These are phyloP conservation scores for Trametes meyenii DNA, from an alignment of 768 basidiomycete species.

Conservation along the genomic window DNA sequence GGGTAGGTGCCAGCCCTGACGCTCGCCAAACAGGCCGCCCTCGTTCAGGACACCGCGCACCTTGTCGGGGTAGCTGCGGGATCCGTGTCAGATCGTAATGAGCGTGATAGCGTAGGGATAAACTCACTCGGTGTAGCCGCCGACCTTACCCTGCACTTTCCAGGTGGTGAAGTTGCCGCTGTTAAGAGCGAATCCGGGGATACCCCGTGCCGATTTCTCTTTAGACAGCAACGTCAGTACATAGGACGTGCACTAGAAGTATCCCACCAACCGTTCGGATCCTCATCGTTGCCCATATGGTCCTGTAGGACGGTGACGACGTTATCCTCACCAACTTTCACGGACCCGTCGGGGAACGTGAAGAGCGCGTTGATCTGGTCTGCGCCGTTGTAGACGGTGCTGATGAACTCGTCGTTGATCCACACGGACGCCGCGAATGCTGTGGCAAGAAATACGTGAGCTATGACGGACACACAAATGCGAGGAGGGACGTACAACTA, in stretches of 20 bases:
- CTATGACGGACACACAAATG: neutral
- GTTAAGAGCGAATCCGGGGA: slow-evolving; percentile 75
- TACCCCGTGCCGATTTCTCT: slow-evolving; percentile 74
- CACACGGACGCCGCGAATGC: slow-evolving; percentile 85
- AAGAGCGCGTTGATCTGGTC: slow-evolving; percentile 71
- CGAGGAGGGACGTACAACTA: slow-evolving; percentile 48
- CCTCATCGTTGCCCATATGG: slow-evolving; percentile 52
- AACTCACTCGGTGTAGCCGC: slow-evolving; percentile 44
- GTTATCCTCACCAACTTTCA: slow-evolving; percentile 60
- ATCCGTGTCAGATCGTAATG: neutral
- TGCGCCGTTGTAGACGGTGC: slow-evolving; percentile 62
- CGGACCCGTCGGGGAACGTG: slow-evolving; percentile 57
- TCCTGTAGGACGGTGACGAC: slow-evolving; percentile 75
- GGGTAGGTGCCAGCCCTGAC: slow-evolving; percentile 50
- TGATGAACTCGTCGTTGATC: slow-evolving; percentile 73
- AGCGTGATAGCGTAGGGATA: neutral
- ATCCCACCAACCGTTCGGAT: slow-evolving; percentile 25
- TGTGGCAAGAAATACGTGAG: slow-evolving; percentile 24
- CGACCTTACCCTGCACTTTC: slow-evolving; percentile 50
- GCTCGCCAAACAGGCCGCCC: slow-evolving; percentile 47
- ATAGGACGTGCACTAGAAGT: no score
- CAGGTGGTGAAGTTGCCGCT: slow-evolving; percentile 49
- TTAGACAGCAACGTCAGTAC: slow-evolving; percentile 32
- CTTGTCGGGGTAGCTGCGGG: slow-evolving; percentile 69
- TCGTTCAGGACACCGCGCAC: slow-evolving; percentile 47